Percentiles rank a stretch among this genome's conserved stretches.
Conservation (phyloP, 1,284 basidiomycete species). For the Hymenochaete sp. region DNA sequence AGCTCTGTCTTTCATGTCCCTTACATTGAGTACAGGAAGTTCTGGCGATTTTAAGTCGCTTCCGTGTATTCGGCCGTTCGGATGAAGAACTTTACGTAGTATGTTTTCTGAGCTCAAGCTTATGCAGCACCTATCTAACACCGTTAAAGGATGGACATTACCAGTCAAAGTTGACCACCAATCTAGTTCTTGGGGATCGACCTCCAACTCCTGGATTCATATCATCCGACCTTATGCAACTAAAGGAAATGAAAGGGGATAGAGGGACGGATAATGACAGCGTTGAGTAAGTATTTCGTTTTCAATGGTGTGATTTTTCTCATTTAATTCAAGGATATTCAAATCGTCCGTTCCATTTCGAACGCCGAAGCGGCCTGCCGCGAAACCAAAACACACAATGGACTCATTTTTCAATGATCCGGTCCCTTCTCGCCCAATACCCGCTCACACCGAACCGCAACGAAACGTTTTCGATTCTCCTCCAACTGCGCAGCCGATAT, state of each 20-base stretch:
- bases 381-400: slow-evolving; percentile 2
- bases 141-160: not conserved
- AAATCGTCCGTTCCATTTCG: slow-evolving; percentile 6
- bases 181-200: slow-evolving; percentile 3
- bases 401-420: slow-evolving; percentile 11
- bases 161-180: slow-evolving; percentile 3
- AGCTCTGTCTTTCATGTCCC: not conserved
- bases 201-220: slow-evolving; percentile 12
- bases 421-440: not conserved
- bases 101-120: not conserved
- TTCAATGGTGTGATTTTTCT: not conserved
- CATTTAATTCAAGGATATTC: slow-evolving; percentile 1
- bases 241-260: slow-evolving; percentile 7
- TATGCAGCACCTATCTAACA: not conserved
- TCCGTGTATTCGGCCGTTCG: not conserved
- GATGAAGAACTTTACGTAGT: not conserved
- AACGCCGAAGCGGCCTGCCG: slow-evolving; percentile 6
- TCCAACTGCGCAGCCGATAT: not conserved
- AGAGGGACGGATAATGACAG: not conserved
- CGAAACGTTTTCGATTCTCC: not conserved
- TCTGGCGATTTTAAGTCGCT: slow-evolving; percentile 8
- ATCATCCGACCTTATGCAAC: slow-evolving; percentile 4
- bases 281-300: slow-evolving; percentile 3
- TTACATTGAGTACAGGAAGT: slow-evolving; percentile 11
- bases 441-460: slow-evolving; percentile 5